Base-by-base conservation (phyloP, 305 asterid species). In the Rubia balearica region DNA sequence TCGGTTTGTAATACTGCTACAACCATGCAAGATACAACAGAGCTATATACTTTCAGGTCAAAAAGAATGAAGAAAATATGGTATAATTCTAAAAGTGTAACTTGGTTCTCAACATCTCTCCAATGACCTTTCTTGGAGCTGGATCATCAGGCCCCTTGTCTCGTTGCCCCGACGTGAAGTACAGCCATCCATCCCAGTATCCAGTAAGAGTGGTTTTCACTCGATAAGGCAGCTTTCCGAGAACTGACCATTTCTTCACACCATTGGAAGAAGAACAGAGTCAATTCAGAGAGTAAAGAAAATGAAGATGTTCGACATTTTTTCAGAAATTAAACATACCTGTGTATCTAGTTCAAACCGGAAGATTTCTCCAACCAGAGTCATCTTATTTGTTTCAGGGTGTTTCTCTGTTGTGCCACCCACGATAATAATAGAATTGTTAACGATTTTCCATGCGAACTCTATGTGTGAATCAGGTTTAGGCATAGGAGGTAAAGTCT, bases 351-450 rank as follows among this genome's bases (percentile, higher is more conserved):
- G 83, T 59, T 89, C 82, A 77, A 91, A 94, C 78, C 82, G 90
- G 80, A 94, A 84, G 42, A 89, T 69, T 81, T 94, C 99, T 75
- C 99, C 95, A 69, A 88, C 90, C 59, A 94, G 88, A 62, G 77
- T 89, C 98, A 94, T 89, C 84, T 74, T 91, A 79, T 94, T 94
- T 61, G 96, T 91, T 67, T 77, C 82, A 16, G 98, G 99, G 82
- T 94, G 97, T 83, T 91, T 94, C 42, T 94, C 99, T 13, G 99
- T 94, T 75, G 99, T 94, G 79, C 99, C 99, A 70, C 99, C 99
- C 68, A 83, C 97, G 73, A 94, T 79, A 75, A 91, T 72, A 64
- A 94, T 36, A 59, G 99, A 88, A 69, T 78, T 82, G 74, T 90
- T 87, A 61, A 89, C 93, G 71, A 88, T 79, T 40, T 82, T 80